Percentiles rank a stretch among this genome's conserved stretches.
phyloP scores from a whole-genome alignment of 2,329 filamentous ascomycete genomes.

The Chrysosporium queenslandicum region DNA sequence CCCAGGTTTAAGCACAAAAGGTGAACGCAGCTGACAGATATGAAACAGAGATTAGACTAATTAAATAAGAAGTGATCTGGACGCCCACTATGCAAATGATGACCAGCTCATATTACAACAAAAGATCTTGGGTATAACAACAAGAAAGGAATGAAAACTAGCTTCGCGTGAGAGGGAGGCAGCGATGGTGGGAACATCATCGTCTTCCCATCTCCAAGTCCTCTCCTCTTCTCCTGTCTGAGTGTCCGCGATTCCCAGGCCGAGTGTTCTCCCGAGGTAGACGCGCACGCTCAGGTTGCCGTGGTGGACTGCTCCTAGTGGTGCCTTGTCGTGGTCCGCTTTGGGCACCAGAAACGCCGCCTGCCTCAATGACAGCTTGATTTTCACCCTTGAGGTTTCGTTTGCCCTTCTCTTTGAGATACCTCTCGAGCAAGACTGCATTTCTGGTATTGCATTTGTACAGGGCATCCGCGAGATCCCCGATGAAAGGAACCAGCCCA shows the following conservation, averaged over 20 bases:
- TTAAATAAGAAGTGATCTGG: too few relatives aligned
- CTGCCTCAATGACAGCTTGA: slow-evolving; percentile 4
- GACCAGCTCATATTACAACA: not conserved
- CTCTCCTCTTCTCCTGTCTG: slow-evolving; percentile 22
- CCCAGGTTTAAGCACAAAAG: too few relatives aligned
- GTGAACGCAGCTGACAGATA: too few relatives aligned
- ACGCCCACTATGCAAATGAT: too few relatives aligned
- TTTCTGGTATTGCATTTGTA: slow-evolving; percentile 43
- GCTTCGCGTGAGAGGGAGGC: slow-evolving; percentile 13
- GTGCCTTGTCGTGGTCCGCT: slow-evolving; percentile 16
- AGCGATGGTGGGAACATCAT: not conserved
- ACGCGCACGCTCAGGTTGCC: slow-evolving; percentile 13
- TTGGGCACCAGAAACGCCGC: not conserved
- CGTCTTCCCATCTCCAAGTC: slow-evolving; percentile 19
- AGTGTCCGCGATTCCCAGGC: slow-evolving; percentile 9
- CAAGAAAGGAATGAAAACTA: slow-evolving; percentile 9
- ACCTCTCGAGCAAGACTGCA: slow-evolving; percentile 37
- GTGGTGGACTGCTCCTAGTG: slow-evolving; percentile 5
- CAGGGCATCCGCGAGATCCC: slow-evolving; percentile 39
- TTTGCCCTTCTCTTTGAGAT: slow-evolving; percentile 35
- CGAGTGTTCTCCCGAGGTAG: slow-evolving; percentile 12
- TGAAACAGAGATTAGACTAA: too few relatives aligned
- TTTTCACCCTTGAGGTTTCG: slow-evolving; percentile 13
- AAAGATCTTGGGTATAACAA: slow-evolving; percentile 2
- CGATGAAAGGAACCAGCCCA: slow-evolving; percentile 44